Evolutionary conservation across 31 red algal species (phyloP).

Genomic region (Pterothamnion heteromorphum): DNA sequence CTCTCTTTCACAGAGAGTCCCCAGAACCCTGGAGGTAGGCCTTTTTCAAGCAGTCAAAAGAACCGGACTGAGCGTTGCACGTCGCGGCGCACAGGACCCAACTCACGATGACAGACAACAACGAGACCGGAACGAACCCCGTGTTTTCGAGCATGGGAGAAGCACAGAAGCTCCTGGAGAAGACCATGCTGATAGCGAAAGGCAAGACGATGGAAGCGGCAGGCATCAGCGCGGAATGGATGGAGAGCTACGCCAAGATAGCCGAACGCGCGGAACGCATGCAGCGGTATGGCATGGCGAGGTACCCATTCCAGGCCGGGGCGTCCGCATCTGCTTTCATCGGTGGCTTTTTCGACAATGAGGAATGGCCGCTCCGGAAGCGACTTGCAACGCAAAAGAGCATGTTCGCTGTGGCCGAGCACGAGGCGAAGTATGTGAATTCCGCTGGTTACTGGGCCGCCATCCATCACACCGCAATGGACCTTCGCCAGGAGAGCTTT

Average conservation of each 20-base stretch:
- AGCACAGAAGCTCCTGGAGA: not conserved
- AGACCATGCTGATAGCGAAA: not conserved
- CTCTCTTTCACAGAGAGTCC: conserved; percentile 4
- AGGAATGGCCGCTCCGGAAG: not conserved
- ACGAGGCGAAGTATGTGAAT: conserved; percentile 49
- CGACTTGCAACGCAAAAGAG: not conserved
- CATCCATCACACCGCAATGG: conserved; percentile 29
- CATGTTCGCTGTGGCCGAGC: conserved; percentile 2
- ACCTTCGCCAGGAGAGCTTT: not conserved
- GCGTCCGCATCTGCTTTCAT: not conserved
- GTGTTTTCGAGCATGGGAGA: not conserved
- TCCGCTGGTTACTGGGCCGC: conserved; percentile 34
- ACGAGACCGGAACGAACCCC: conserved; percentile 28
- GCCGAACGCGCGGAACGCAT: not conserved
- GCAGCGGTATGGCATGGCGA: not conserved
- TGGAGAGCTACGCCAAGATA: not conserved
- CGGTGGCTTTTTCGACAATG: conserved; percentile 11
- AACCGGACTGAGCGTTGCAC: not conserved
- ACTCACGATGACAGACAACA: not conserved
- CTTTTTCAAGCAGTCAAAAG: not conserved
- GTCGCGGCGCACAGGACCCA: not conserved
- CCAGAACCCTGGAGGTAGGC: not conserved
- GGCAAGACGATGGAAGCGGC: not conserved
- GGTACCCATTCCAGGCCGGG: not conserved
- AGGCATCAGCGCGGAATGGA: not conserved